phyloP scores from a whole-genome alignment of 306 rosid species.

The Dryas alaskensis region DNA sequence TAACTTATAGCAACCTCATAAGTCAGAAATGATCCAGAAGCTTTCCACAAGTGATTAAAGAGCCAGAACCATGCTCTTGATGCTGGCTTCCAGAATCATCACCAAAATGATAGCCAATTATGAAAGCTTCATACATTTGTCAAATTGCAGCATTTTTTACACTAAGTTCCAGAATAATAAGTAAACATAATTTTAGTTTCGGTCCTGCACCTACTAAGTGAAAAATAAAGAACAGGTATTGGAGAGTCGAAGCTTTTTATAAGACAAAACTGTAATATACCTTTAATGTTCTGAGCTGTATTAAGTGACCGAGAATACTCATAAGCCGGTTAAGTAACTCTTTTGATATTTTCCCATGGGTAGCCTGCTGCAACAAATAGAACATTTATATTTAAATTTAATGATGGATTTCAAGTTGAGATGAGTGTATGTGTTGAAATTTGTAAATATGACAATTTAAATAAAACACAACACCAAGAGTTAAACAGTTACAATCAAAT shows the following conservation, averaged over 20 bases:
- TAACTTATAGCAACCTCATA: not conserved
- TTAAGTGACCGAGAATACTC: slow-evolving; percentile 92
- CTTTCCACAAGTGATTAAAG: not conserved
- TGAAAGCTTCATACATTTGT: not conserved
- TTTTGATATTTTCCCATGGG: slow-evolving; percentile 87
- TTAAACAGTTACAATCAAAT: slow-evolving; percentile 11
- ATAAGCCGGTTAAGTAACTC: slow-evolving; percentile 87
- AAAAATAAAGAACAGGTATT: slow-evolving; percentile 21
- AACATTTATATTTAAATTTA: slow-evolving; percentile 2
- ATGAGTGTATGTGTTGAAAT: no score
- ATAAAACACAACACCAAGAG: slow-evolving; percentile 22
- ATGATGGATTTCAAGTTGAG: not conserved
- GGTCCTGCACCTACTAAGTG: not conserved
- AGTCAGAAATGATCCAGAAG: not conserved
- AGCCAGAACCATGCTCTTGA: not conserved
- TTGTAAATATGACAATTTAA: not conserved
- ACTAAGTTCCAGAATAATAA: slow-evolving; percentile 3
- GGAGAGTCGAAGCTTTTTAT: slow-evolving; percentile 11
- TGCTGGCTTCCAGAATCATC: slow-evolving; percentile 6
- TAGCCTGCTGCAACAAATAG: slow-evolving; percentile 69
- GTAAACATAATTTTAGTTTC: not conserved
- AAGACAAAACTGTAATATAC: slow-evolving; percentile 32
- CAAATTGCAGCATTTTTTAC: not conserved
- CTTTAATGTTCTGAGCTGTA: slow-evolving; percentile 96
- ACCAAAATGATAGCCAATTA: not conserved